Conservation (phyloP, 225 moss, liverwort and hornwort genomes). For the Pseudisothecium myosuroides region DNA sequence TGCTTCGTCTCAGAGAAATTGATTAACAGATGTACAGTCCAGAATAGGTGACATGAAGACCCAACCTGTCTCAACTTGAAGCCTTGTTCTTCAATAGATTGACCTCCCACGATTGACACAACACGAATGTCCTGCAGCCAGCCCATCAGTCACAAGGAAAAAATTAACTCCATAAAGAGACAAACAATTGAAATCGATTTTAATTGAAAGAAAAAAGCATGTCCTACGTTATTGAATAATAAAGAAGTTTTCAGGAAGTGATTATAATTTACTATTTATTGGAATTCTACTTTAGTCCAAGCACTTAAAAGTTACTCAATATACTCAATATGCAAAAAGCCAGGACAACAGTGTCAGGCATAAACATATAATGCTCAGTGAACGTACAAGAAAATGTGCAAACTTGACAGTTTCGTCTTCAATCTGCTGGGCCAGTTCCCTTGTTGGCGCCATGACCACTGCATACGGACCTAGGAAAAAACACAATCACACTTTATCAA, state of each 20-base stretch:
- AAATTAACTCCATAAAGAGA: not conserved
- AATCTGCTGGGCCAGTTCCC: constrained; percentile 97
- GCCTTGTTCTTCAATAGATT: constrained; percentile 96
- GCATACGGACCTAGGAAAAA: constrained; percentile 73
- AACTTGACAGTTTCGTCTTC: constrained; percentile 99
- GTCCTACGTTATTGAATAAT: not conserved
- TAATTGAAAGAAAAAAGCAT: not conserved
- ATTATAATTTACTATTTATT: not conserved
- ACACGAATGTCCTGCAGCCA: constrained; percentile 79
- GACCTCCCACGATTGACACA: constrained; percentile 96
- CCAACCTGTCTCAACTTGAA: constrained; percentile 94
- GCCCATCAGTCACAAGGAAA: not conserved
- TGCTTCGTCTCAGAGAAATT: not conserved
- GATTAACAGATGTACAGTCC: not conserved
- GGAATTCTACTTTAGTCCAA: not conserved
- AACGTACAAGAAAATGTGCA: constrained; percentile 83
- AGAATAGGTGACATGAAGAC: not conserved
- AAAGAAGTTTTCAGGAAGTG: not conserved
- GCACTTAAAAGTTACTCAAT: not conserved
- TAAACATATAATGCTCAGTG: not conserved
- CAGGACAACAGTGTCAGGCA: not conserved
- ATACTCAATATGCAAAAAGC: not conserved
- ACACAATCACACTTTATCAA: not conserved
- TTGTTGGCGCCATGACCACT: constrained; percentile 97
- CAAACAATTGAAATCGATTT: not conserved